Percentiles rank a stretch among this genome's conserved stretches.
These are phyloP conservation scores for Taiozyma sp. DNA, from an alignment of 1,139 yeast species.

Conservation along the genomic window DNA sequence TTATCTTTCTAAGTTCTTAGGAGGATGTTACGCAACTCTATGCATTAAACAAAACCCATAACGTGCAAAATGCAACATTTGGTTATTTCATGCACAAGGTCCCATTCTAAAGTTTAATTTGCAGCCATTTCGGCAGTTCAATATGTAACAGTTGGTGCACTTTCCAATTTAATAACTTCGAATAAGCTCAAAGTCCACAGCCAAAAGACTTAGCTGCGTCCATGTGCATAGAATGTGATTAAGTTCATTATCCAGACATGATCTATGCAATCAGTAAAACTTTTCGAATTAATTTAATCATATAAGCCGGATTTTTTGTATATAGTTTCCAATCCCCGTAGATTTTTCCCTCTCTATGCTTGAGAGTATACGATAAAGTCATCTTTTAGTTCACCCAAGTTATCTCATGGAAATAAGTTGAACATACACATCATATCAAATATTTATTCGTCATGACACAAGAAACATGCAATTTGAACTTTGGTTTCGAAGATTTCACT, in stretches of 20 bases:
- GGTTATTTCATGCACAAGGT: neutral
- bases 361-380: neutral
- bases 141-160: neutral
- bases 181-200: neutral
- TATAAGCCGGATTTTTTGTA: neutral
- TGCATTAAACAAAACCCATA: neutral
- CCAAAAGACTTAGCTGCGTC: neutral
- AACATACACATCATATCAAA: neutral
- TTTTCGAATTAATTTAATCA: neutral
- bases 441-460: neutral
- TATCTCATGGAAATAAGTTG: neutral
- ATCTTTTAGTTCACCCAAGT: neutral
- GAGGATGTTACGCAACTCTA: neutral
- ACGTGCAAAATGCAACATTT: neutral
- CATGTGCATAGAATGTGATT: neutral
- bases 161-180: neutral
- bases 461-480: neutral
- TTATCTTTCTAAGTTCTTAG: neutral
- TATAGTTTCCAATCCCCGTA: neutral
- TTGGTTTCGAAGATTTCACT: conserved; percentile 1
- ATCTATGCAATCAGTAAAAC: neutral
- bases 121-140: neutral
- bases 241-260: neutral
- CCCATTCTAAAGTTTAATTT: neutral
- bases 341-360: neutral